phyloP scores from a whole-genome alignment of 208 protist species.

The Crithidia brevicula region DNA sequence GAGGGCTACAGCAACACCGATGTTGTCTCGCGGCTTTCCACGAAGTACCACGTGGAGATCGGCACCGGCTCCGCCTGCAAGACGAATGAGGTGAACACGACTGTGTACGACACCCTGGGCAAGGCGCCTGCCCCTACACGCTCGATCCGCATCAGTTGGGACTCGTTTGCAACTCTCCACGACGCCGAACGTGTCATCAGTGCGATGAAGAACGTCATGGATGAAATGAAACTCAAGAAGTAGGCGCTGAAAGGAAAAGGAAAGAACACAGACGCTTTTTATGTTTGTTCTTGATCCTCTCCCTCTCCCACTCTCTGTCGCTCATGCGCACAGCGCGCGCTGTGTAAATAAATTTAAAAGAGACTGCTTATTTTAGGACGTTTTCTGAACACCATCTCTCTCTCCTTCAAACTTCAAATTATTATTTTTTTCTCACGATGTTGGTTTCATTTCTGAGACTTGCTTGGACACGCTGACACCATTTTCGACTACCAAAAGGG shows the following conservation, averaged over 20 bases:
- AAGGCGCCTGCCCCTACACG: conserved; percentile 56
- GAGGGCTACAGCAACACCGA: conserved; percentile 73
- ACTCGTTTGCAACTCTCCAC: conserved; percentile 64
- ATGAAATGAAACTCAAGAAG: conserved; percentile 36
- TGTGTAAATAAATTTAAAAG: not conserved
- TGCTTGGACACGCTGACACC: too few species aligned
- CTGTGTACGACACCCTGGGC: conserved; percentile 82
- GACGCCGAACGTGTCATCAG: conserved; percentile 61
- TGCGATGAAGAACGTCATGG: conserved; percentile 53
- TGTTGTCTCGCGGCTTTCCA: conserved; percentile 72
- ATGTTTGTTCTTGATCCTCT: too few species aligned
- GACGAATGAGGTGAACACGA: conserved; percentile 68
- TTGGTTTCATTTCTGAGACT: not conserved
- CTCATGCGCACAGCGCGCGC: not conserved
- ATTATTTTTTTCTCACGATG: not conserved
- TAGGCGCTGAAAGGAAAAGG: not conserved
- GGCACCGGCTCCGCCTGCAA: conserved; percentile 86
- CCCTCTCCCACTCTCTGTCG: too few species aligned
- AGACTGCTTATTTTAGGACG: not conserved
- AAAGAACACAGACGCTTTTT: not conserved
- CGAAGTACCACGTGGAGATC: conserved; percentile 74
- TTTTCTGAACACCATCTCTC: not conserved
- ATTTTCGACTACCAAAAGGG: too few species aligned
- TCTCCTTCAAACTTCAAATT: too few species aligned
- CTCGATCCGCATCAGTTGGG: conserved; percentile 79